A percentile compares a stretch with the other conserved stretches of the same genome.
Evolutionary conservation across 2,329 filamentous ascomycete species (phyloP).

Genomic region (Diaporthe vexans): DNA sequence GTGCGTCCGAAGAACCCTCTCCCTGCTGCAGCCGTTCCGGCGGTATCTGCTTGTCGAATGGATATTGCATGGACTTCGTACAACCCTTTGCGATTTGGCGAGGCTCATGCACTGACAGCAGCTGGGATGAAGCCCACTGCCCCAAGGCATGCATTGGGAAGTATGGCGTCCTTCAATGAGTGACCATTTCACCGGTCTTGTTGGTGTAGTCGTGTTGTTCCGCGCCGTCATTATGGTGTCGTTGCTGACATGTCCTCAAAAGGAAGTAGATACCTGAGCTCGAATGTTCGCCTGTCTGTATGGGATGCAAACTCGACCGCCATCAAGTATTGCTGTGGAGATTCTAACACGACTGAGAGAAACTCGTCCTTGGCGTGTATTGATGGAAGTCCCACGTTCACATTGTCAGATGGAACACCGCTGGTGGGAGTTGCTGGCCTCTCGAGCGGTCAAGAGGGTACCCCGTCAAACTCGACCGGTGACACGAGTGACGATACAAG

Average conservation of each 20-base stretch:
- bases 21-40: conserved; percentile 3
- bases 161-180: neutral
- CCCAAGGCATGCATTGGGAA: conserved; percentile 2
- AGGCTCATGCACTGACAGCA: conserved; percentile 26
- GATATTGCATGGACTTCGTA: conserved; percentile 26
- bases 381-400: conserved; percentile 5
- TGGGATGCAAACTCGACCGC: conserved; percentile 15
- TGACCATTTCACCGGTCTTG: neutral
- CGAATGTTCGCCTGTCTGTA: neutral
- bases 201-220: neutral
- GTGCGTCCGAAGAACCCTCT: conserved; percentile 16
- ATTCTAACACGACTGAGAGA: conserved; percentile 4
- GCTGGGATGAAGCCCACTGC: conserved; percentile 16
- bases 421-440: conserved; percentile 27
- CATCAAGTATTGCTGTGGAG: conserved; percentile 27
- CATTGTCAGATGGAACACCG: neutral
- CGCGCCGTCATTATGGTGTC: neutral
- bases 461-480: conserved; percentile 3
- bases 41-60: conserved; percentile 34
- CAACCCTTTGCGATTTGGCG: conserved; percentile 29
- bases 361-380: conserved; percentile 14
- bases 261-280: conserved; percentile 1
- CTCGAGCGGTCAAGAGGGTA: neutral
- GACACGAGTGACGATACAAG: neutral
- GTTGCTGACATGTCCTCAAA: neutral